phyloP scores from a whole-genome alignment of 2,329 filamentous ascomycete genomes.

The Lachnum nothofagi region DNA sequence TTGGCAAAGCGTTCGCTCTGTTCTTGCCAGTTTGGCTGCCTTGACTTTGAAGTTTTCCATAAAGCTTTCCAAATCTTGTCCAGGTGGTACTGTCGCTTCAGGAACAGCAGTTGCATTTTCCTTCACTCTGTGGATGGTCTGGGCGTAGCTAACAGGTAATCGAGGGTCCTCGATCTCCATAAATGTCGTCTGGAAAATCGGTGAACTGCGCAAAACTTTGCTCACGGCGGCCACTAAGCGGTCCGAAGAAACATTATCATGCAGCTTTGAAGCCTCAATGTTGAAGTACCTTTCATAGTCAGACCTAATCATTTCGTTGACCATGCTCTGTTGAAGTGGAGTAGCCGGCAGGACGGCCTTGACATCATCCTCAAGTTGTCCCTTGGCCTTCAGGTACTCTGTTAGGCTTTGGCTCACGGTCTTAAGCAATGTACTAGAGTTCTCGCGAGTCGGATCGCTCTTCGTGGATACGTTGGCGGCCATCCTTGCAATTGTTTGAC shows the following conservation, averaged over 20 bases:
- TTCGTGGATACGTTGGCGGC: conserved; percentile 26
- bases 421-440: conserved; percentile 18
- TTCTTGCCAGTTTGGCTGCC: conserved; percentile 37
- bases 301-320: conserved; percentile 74
- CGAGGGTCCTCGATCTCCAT: conserved; percentile 56
- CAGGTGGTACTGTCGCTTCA: background rate
- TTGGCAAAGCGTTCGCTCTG: conserved; percentile 42
- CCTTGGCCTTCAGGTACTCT: conserved; percentile 35
- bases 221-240: conserved; percentile 58
- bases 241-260: conserved; percentile 47
- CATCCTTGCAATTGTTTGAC: conserved; percentile 63
- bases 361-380: conserved; percentile 38
- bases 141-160: conserved; percentile 51
- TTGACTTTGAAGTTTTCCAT: conserved; percentile 38
- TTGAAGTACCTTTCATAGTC: conserved; percentile 77
- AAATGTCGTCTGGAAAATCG: conserved; percentile 74
- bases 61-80: conserved; percentile 28
- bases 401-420: conserved; percentile 35
- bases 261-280: conserved; percentile 67
- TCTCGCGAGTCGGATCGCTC: conserved; percentile 1
- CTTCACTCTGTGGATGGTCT: conserved; percentile 41
- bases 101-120: background rate
- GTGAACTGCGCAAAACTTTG: conserved; percentile 52
- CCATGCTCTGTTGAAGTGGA: conserved; percentile 79
- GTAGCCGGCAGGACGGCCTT: conserved; percentile 68